These are phyloP conservation scores for Fragilaria crotonensis DNA, from an alignment of 108 stramenopile species.

Conservation along the genomic window DNA sequence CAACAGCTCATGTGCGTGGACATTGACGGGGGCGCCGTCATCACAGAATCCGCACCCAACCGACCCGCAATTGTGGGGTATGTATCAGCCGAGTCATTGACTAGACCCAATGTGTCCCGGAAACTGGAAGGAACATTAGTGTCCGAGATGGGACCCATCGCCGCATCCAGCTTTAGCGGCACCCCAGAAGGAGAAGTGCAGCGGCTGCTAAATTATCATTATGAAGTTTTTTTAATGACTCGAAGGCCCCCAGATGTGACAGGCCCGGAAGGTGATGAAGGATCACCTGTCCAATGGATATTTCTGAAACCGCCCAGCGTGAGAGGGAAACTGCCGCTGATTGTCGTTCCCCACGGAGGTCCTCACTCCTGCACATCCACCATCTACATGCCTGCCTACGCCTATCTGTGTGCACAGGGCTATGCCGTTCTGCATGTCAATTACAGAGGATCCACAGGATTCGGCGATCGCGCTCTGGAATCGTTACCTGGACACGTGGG, in stretches of 20 bases:
- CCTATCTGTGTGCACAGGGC: constrained; percentile 44
- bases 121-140: constrained; percentile 14
- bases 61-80: constrained; percentile 36
- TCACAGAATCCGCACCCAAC: constrained; percentile 37
- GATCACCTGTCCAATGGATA: constrained; percentile 41
- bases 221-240: constrained; percentile 35
- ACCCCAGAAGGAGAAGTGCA: background rate
- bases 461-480: constrained; percentile 61
- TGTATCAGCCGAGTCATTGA: constrained; percentile 16
- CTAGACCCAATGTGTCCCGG: background rate
- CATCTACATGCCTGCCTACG: constrained; percentile 50
- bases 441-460: constrained; percentile 80
- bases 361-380: constrained; percentile 59
- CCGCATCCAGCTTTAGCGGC: constrained; percentile 36
- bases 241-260: constrained; percentile 13
- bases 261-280: constrained; percentile 36
- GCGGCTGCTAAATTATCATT: constrained; percentile 12
- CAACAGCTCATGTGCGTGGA: constrained; percentile 37
- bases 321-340: constrained; percentile 49
- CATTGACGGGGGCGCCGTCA: constrained; percentile 34
- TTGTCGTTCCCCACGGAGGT: constrained; percentile 77
- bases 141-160: constrained; percentile 33
- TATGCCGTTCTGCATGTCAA: constrained; percentile 82
- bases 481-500: constrained; percentile 62
- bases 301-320: constrained; percentile 39